Evolutionary conservation across 768 basidiomycete genomes (phyloP), one percentile per base, ranked within the genome.

Genomic region (Tulasnella sp.): DNA sequence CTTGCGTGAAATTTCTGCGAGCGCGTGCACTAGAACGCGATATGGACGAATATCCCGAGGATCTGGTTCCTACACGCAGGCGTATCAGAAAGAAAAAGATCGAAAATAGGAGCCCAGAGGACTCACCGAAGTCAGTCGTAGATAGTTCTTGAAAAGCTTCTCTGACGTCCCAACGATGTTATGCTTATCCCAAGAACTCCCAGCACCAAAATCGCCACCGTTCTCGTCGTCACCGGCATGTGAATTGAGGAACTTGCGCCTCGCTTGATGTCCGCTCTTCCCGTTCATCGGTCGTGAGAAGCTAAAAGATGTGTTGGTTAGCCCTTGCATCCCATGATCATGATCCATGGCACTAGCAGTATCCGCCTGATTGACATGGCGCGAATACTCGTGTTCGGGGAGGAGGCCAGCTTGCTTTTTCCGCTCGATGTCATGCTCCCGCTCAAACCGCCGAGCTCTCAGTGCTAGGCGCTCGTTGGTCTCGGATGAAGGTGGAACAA

Each of bases 31-130:
- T 30, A 99, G 78, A 34, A 98, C 75, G 55, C 77, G 70, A 64
- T 90, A 85, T 25, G 96, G 96, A 45, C 96, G 84, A 65, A 99
- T 94, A 67, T 87, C 84, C 66, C 92, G 86, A 54, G 92, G 89
- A 72, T 86, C 91, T 2, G 94, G 94, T 74, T 94, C 92, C 92
- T 94, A 66, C n/a, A 51, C n/a, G 31, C 4, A 5, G 15, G 17
- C 30, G 15, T 10, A 41, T 44, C 34, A 63, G 60, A 49, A 12
- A 10, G 30, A 4, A 8, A 7, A 25, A 27, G 8, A 24, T 29
- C 11, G 59, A 19, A 51, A 11, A 49, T 42, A 49, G 19, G 10
- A 48, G 27, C 17, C n/a, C 5, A 17, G 21, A 53, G 11, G 27
- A 22, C 30, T 62, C 64, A 92, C 92, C 65, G 88, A 85, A 48